These are phyloP conservation scores for Cercophora samala DNA, from an alignment of 495 filamentous ascomycete genomes.

Conservation along the genomic window DNA sequence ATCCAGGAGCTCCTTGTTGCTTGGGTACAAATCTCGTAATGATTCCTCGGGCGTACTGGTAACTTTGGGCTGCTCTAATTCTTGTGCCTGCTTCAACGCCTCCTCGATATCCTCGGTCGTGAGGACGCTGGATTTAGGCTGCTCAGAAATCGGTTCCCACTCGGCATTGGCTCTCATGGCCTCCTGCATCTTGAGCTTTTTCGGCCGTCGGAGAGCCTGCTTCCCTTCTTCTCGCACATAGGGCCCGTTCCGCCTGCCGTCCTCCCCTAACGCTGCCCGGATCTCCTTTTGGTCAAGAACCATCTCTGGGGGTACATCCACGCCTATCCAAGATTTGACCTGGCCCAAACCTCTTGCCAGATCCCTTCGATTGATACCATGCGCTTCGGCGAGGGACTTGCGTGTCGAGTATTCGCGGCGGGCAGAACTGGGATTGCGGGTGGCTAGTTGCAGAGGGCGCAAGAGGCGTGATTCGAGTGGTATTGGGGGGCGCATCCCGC, in stretches of 20 bases:
- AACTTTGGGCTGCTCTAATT: not conserved
- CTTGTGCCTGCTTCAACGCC: not conserved
- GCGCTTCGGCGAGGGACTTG: not conserved
- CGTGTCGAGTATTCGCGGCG: not conserved
- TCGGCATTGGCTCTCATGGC: not conserved
- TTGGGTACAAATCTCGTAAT: conserved; percentile 1
- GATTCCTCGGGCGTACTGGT: not conserved
- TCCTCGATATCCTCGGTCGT: not conserved
- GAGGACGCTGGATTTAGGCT: not conserved
- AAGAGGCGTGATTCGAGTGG: conserved; percentile 15
- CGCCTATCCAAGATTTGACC: not conserved
- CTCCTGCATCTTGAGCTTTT: not conserved
- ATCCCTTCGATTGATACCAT: not conserved
- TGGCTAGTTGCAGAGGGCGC: conserved; percentile 1
- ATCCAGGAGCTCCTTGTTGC: conserved; percentile 3
- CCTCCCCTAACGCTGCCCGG: not conserved
- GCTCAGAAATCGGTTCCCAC: not conserved
- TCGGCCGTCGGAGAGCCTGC: not conserved
- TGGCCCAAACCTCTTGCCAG: not conserved
- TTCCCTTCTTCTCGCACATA: not conserved
- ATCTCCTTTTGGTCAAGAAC: not conserved
- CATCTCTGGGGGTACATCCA: not conserved
- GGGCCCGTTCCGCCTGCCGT: not conserved
- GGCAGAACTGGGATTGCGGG: not conserved
- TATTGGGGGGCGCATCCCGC: conserved; percentile 14